A percentile compares a stretch with the other conserved stretches of the same genome.
Conservation (phyloP, 1,139 yeast species). For the Hanseniaspora gamundiae region DNA sequence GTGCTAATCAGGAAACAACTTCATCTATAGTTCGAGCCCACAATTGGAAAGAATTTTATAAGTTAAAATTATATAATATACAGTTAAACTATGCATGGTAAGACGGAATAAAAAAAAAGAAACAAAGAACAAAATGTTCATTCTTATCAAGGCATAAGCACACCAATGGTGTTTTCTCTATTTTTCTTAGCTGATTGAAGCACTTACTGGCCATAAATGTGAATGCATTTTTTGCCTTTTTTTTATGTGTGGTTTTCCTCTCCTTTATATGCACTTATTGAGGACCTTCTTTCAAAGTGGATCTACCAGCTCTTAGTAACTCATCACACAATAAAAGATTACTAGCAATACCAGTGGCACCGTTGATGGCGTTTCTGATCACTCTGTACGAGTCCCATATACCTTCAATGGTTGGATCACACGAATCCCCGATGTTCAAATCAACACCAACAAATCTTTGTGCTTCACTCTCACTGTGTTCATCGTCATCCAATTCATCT, state of each 20-base stretch:
- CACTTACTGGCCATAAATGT: too few species aligned
- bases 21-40: too few species aligned
- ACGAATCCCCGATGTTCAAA: slow-evolving; percentile 82
- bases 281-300: slow-evolving; percentile 59
- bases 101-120: too few species aligned
- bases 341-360: slow-evolving; percentile 91
- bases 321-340: slow-evolving; percentile 91
- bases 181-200: too few species aligned
- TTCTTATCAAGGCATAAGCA: too few species aligned
- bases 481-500: slow-evolving; percentile 51
- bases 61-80: too few species aligned
- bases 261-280: slow-evolving; percentile 12
- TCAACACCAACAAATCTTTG: slow-evolving; percentile 86
- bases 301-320: slow-evolving; percentile 88
- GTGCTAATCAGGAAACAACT: too few species aligned
- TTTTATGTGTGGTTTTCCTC: neutral
- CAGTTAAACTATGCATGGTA: too few species aligned
- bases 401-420: slow-evolving; percentile 91
- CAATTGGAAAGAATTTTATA: too few species aligned
- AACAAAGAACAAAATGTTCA: too few species aligned
- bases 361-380: slow-evolving; percentile 78
- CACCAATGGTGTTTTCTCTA: too few species aligned
- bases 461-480: slow-evolving; percentile 31
- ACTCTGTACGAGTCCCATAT: slow-evolving; percentile 95
- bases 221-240: neutral